These are phyloP conservation scores for Physocladia obscura DNA, from an alignment of 192 early-diverging fungal species.

Conservation along the genomic window DNA sequence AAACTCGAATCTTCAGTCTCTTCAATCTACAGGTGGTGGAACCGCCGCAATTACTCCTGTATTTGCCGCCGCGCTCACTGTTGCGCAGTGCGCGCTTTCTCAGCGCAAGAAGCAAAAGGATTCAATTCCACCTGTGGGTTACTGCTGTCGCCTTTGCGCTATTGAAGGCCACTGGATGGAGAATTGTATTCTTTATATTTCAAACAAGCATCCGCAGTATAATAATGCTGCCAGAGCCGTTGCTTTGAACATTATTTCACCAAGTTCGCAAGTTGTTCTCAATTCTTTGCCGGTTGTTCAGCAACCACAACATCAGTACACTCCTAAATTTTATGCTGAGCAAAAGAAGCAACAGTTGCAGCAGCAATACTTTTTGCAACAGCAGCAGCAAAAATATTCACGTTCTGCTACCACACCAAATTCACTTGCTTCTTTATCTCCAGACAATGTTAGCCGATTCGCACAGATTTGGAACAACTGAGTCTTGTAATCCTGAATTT, in stretches of 20 bases:
- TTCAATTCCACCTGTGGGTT: conserved; percentile 13
- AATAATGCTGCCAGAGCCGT: conserved; percentile 24
- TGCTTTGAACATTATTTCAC: conserved; percentile 21
- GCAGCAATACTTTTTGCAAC: too few relatives aligned
- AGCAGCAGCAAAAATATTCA: not conserved
- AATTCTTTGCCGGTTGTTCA: conserved; percentile 19
- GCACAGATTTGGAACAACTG: not conserved
- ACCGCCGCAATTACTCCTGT: conserved; percentile 14
- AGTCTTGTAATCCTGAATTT: too few relatives aligned
- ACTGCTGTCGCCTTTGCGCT: conserved; percentile 20
- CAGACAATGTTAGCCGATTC: not conserved
- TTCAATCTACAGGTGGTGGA: conserved; percentile 23
- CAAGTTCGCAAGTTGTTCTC: conserved; percentile 14
- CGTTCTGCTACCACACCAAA: not conserved
- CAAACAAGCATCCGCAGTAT: conserved; percentile 29
- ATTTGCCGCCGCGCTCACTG: conserved; percentile 8
- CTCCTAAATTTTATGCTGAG: conserved; percentile 9
- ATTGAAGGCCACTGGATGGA: conserved; percentile 32
- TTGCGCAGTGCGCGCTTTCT: conserved; percentile 6
- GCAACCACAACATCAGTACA: conserved; percentile 4
- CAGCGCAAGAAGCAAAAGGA: conserved; percentile 22
- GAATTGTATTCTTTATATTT: conserved; percentile 26
- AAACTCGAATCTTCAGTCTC: not conserved
- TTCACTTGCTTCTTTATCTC: not conserved
- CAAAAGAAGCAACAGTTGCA: not conserved